phyloP scores from a whole-genome alignment of 805 yeast genomes.

The Metschnikowia santaceciliae region DNA sequence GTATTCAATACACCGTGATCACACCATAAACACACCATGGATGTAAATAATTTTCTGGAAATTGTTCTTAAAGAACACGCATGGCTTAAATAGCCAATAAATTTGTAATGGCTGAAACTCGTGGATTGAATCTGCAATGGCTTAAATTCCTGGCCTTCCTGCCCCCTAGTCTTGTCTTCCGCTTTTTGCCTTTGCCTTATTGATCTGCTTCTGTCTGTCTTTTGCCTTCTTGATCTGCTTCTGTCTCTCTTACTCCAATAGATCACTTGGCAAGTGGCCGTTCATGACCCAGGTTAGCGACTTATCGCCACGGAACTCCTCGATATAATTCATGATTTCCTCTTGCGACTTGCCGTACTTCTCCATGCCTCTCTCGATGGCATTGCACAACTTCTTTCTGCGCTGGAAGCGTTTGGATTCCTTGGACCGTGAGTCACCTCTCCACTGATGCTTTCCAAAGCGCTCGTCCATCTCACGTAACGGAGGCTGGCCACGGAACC shows the following conservation, averaged over 20 bases:
- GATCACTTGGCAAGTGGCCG: slow-evolving; percentile 39
- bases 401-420: slow-evolving; percentile 43
- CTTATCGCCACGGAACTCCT: slow-evolving; percentile 40
- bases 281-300: slow-evolving; percentile 46
- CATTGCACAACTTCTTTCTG: slow-evolving; percentile 41
- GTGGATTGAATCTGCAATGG: too few relatives aligned
- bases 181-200: too few relatives aligned
- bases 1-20: too few relatives aligned
- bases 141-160: too few relatives aligned
- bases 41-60: too few relatives aligned
- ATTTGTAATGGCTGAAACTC: too few relatives aligned
- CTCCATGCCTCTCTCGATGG: slow-evolving; percentile 38
- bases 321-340: slow-evolving; percentile 38
- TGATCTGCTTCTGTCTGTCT: too few relatives aligned
- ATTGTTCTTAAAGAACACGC: too few relatives aligned
- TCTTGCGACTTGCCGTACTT: slow-evolving; percentile 39
- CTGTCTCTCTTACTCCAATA: slow-evolving; percentile 9
- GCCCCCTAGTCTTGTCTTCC: too few relatives aligned
- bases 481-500: slow-evolving; percentile 43
- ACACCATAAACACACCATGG: too few relatives aligned
- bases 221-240: too few relatives aligned
- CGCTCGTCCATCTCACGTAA: slow-evolving; percentile 39
- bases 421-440: slow-evolving; percentile 44
- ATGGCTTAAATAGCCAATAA: too few relatives aligned
- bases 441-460: slow-evolving; percentile 43